Evolutionary conservation across 352 stramenopile species (phyloP).

Genomic region (Pythium pyrilobum): DNA sequence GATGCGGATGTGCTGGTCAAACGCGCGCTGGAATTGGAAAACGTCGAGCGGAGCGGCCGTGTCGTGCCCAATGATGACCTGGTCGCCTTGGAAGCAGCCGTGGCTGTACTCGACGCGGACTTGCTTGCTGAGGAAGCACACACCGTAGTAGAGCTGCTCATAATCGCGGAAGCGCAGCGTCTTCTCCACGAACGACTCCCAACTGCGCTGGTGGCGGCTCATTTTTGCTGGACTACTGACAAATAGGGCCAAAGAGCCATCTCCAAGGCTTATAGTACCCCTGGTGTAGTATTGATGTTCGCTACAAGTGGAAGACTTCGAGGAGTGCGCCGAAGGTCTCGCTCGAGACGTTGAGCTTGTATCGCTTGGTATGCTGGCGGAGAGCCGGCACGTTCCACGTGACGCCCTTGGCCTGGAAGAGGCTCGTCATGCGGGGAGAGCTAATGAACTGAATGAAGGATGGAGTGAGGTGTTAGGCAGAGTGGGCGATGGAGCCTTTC

Average conservation of each 20-base stretch:
- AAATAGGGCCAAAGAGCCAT: too few species aligned
- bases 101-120: conserved; percentile 34
- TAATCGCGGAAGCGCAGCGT: conserved; percentile 27
- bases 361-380: conserved; percentile 55
- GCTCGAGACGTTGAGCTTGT: conserved; percentile 46
- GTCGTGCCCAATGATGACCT: conserved; percentile 7
- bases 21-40: conserved; percentile 16
- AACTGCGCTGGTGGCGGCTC: conserved; percentile 39
- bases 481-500: background rate
- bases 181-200: conserved; percentile 26
- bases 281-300: background rate
- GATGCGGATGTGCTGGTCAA: conserved; percentile 38
- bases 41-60: background rate
- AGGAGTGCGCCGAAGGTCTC: conserved; percentile 38
- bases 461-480: background rate
- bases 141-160: conserved; percentile 40
- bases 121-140: conserved; percentile 36
- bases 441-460: conserved; percentile 45
- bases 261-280: conserved; percentile 5
- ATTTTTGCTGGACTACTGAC: conserved; percentile 22
- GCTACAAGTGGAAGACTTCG: conserved; percentile 37
- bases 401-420: conserved; percentile 41
- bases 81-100: conserved; percentile 36
- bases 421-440: conserved; percentile 49
- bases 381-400: conserved; percentile 33